A percentile compares a stretch with the other conserved stretches of the same genome.
Evolutionary conservation across 305 asterid species (phyloP).

Genomic region (Stenogyne calaminthoides): DNA sequence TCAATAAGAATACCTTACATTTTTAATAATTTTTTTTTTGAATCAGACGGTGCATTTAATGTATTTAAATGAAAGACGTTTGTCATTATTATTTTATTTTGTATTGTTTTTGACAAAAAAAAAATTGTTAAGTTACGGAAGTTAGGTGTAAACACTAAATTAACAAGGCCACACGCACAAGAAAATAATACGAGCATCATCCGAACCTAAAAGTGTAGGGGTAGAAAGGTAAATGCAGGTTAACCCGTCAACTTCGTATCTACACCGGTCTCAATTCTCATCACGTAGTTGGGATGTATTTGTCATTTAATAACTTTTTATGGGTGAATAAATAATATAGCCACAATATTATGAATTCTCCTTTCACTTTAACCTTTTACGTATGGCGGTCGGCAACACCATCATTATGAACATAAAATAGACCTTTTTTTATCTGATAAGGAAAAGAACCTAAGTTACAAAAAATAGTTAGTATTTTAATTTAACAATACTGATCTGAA

Average conservation of each 20-base stretch:
- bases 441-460: not conserved
- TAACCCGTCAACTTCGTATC: constrained; percentile 29
- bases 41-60: too few species aligned
- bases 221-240: constrained; percentile 20
- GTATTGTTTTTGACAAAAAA: too few species aligned
- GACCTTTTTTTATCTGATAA: not conserved
- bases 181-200: not conserved
- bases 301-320: constrained; percentile 21
- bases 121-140: not conserved
- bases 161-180: not conserved
- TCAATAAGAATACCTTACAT: too few species aligned
- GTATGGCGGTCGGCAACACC: constrained; percentile 13
- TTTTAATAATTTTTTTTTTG: too few species aligned
- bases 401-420: constrained; percentile 21
- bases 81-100: too few species aligned
- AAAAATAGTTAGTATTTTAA: not conserved
- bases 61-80: too few species aligned
- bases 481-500: not conserved
- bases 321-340: not conserved
- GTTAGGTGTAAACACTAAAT: not conserved
- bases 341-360: constrained; percentile 6
- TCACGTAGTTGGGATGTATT: constrained; percentile 31
- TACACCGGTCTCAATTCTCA: not conserved
- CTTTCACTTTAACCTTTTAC: constrained; percentile 16
- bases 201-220: not conserved